A percentile compares a stretch with the other conserved stretches of the same genome.
phyloP scores from a whole-genome alignment of 1,139 yeast species.

The Wickerhamomyces sp. region DNA sequence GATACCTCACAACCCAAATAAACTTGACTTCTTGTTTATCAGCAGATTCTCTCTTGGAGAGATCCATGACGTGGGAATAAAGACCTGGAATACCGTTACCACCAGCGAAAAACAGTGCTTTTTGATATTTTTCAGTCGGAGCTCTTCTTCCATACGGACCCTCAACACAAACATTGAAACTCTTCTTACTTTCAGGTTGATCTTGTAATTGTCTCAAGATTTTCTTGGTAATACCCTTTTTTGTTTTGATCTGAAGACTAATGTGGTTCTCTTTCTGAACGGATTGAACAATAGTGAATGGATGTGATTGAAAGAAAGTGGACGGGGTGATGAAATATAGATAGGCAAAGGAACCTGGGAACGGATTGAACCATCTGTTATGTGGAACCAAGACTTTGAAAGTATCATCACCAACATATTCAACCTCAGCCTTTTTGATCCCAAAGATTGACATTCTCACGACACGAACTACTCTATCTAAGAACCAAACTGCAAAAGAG shows the following conservation, averaged over 20 bases:
- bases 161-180: conserved; percentile 34
- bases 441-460: conserved; percentile 48
- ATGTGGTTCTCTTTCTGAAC: conserved; percentile 31
- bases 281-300: conserved; percentile 36
- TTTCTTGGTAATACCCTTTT: conserved; percentile 39
- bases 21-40: conserved; percentile 40
- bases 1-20: conserved; percentile 48
- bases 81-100: conserved; percentile 69
- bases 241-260: conserved; percentile 36
- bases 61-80: conserved; percentile 26
- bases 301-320: conserved; percentile 54
- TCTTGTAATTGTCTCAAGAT: conserved; percentile 16
- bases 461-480: conserved; percentile 52
- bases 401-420: conserved; percentile 41
- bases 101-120: conserved; percentile 52
- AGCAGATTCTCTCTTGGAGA: conserved; percentile 6
- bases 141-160: conserved; percentile 55
- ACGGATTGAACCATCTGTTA: conserved; percentile 37
- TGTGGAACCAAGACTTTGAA: conserved; percentile 25
- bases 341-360: conserved; percentile 63
- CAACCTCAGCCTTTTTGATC: conserved; percentile 36
- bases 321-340: conserved; percentile 41
- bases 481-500: conserved; percentile 58
- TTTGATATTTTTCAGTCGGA: conserved; percentile 49
- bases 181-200: conserved; percentile 1